Conservation (phyloP, 441 rosid species). For the Pelargonium myrrhifolium region DNA sequence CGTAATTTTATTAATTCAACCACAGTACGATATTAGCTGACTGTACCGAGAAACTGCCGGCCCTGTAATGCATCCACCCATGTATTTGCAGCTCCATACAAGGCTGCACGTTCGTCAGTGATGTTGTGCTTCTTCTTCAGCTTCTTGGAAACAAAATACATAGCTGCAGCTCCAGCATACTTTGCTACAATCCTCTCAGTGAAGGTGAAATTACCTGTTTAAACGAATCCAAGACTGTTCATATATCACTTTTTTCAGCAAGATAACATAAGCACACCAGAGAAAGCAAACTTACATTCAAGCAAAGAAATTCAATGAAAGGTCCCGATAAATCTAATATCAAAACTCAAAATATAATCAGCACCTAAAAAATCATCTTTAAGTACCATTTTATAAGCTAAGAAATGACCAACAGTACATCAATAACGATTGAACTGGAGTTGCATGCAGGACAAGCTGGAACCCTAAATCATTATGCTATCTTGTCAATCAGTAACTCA, state of each 20-base stretch:
- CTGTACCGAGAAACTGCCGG: constrained; percentile 65
- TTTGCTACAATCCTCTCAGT: constrained; percentile 74
- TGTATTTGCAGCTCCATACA: constrained; percentile 81
- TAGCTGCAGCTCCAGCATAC: constrained; percentile 89
- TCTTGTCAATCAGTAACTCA: too few species aligned
- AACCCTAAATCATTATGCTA: too few species aligned
- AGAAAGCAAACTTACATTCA: neutral
- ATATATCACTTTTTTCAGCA: neutral
- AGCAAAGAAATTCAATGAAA: constrained; percentile 2
- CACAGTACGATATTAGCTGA: neutral
- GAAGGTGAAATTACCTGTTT: constrained; percentile 79
- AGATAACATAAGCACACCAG: neutral
- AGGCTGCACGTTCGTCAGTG: constrained; percentile 73
- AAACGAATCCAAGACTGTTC: neutral
- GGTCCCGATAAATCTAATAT: too few species aligned
- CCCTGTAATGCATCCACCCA: constrained; percentile 80
- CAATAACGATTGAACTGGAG: too few species aligned
- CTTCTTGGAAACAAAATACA: constrained; percentile 88
- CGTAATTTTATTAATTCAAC: neutral
- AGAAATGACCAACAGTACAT: too few species aligned
- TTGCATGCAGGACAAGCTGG: too few species aligned
- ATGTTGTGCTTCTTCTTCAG: constrained; percentile 85
- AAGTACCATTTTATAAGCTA: too few species aligned
- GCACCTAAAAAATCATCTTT: too few species aligned
- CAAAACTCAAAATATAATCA: too few species aligned